Evolutionary conservation across 768 basidiomycete species (phyloP).

Genomic region (Boletus pseudo-olivaceus): DNA sequence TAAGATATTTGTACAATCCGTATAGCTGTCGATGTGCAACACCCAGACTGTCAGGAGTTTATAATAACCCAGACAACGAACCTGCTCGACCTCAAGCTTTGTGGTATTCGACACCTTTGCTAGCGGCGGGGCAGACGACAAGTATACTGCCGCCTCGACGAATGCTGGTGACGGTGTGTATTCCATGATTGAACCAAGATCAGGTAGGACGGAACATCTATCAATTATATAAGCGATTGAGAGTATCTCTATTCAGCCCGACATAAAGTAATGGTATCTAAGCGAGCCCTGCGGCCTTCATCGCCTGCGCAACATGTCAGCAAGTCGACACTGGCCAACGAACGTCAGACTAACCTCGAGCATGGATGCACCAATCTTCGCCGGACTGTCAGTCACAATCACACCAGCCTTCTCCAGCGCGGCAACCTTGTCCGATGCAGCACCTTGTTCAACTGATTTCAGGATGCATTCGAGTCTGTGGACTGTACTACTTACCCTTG

Average conservation of each 20-base stretch:
- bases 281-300: slow-evolving; percentile 71
- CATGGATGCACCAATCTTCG: slow-evolving; percentile 89
- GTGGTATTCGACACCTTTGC: slow-evolving; percentile 52
- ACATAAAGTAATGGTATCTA: slow-evolving; percentile 35
- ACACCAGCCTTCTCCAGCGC: slow-evolving; percentile 90
- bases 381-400: slow-evolving; percentile 91
- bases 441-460: slow-evolving; percentile 45
- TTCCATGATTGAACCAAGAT: slow-evolving; percentile 15
- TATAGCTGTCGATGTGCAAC: slow-evolving; percentile 59
- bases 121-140: slow-evolving; percentile 55
- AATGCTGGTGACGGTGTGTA: slow-evolving; percentile 43
- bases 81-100: slow-evolving; percentile 69
- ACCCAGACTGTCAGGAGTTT: slow-evolving; percentile 21
- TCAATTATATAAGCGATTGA: slow-evolving; percentile 37
- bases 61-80: slow-evolving; percentile 12
- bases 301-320: slow-evolving; percentile 47
- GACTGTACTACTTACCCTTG: slow-evolving; percentile 57
- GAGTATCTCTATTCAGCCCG: background rate
- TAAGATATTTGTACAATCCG: slow-evolving; percentile 77
- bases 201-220: slow-evolving; percentile 4
- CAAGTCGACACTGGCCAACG: background rate
- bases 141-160: slow-evolving; percentile 57
- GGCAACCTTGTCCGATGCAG: slow-evolving; percentile 89
- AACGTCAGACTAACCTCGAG: slow-evolving; percentile 59
- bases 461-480: background rate